These are phyloP conservation scores for Aurinia saxatilis DNA, from an alignment of 345 rosid genomes.

Conservation along the genomic window DNA sequence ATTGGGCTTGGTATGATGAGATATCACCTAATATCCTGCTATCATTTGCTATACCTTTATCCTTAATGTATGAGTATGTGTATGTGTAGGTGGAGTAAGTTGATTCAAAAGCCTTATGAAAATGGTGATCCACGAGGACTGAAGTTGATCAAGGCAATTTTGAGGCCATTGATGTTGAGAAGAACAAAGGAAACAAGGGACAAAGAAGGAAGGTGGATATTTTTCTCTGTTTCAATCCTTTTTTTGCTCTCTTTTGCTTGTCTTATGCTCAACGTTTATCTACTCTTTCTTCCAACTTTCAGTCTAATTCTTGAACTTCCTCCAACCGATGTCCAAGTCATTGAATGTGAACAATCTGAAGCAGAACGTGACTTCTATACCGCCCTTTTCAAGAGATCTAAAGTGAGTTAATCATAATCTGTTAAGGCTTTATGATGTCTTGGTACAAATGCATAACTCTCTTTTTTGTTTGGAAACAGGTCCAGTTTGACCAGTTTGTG, in stretches of 20 bases:
- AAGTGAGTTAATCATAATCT: constrained; percentile 27
- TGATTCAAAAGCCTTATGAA: constrained; percentile 61
- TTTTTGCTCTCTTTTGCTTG: background rate
- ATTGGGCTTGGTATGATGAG: constrained; percentile 52
- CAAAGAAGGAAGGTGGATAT: constrained; percentile 48
- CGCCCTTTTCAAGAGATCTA: constrained; percentile 59
- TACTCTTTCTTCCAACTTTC: constrained; percentile 6
- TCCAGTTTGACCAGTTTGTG: constrained; percentile 57
- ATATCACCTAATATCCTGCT: background rate
- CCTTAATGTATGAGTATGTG: background rate
- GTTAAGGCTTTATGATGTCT: background rate
- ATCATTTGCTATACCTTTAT: background rate
- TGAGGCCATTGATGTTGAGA: constrained; percentile 61
- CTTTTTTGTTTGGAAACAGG: constrained; percentile 33
- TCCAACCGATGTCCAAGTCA: constrained; percentile 47
- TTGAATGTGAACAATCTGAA: constrained; percentile 55
- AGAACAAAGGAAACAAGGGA: constrained; percentile 67
- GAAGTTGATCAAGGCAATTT: constrained; percentile 49
- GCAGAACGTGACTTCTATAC: constrained; percentile 56
- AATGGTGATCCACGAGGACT: constrained; percentile 60
- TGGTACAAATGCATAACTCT: background rate
- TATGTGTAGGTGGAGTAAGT: constrained; percentile 49
- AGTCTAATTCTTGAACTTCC: constrained; percentile 71
- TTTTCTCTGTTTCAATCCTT: background rate
- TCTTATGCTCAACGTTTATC: background rate